A percentile compares a stretch with the other conserved stretches of the same genome.
These are phyloP conservation scores for Cyberlindnera amylophila DNA, from an alignment of 805 yeast species.

Conservation along the genomic window DNA sequence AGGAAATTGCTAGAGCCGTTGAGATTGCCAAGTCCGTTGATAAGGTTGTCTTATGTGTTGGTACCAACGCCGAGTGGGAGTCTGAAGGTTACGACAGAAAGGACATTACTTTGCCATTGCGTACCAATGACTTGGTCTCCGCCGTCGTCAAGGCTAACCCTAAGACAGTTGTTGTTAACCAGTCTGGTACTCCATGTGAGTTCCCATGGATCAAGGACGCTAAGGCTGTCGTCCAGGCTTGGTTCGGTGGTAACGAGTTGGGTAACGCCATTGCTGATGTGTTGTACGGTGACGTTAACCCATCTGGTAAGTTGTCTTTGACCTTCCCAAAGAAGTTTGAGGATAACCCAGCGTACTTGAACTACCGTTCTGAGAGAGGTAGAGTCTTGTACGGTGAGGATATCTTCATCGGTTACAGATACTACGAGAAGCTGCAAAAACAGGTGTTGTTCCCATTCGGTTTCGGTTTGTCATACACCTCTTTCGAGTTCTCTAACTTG, in stretches of 20 bases:
- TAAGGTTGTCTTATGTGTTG: conserved; percentile 49
- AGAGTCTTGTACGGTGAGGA: conserved; percentile 61
- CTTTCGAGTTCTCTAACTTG: conserved; percentile 41
- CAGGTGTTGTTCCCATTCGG: conserved; percentile 60
- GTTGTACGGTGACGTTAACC: conserved; percentile 55
- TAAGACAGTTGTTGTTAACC: conserved; percentile 51
- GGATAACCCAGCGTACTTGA: conserved; percentile 56
- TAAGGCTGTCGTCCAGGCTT: conserved; percentile 47
- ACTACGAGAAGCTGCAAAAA: conserved; percentile 48
- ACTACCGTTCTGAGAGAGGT: conserved; percentile 49
- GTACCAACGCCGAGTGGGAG: conserved; percentile 56
- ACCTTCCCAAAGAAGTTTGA: conserved; percentile 49
- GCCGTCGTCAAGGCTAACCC: conserved; percentile 47
- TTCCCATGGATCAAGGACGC: conserved; percentile 49
- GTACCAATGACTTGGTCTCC: conserved; percentile 42
- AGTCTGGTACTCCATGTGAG: conserved; percentile 60
- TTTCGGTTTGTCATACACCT: conserved; percentile 56
- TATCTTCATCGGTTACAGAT: conserved; percentile 59
- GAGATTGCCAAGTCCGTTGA: conserved; percentile 47
- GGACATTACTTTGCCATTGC: conserved; percentile 48
- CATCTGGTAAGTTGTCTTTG: conserved; percentile 55
- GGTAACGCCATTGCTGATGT: conserved; percentile 63
- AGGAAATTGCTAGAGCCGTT: conserved; percentile 40
- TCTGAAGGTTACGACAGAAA: conserved; percentile 57
- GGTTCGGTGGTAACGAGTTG: conserved; percentile 57